Evolutionary conservation across 352 stramenopile genomes (phyloP).

Genomic region (Pythium aphanidermatum): DNA sequence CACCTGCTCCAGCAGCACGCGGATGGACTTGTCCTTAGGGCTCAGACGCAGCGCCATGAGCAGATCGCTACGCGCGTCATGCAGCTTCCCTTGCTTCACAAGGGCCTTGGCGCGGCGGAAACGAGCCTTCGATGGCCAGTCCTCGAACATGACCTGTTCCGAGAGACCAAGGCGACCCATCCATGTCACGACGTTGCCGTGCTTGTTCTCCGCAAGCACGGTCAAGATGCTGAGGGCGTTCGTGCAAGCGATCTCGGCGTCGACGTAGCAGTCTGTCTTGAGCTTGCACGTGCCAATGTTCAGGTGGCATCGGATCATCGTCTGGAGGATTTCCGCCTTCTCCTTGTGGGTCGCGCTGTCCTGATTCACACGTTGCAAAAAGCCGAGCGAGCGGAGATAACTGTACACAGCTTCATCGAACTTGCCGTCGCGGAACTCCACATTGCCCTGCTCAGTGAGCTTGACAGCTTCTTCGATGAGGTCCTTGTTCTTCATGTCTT

Average conservation of each 20-base stretch:
- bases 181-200: constrained; percentile 78
- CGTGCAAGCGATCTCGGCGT: constrained; percentile 76
- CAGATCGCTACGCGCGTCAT: constrained; percentile 72
- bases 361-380: constrained; percentile 73
- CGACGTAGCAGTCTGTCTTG: constrained; percentile 52
- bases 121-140: constrained; percentile 81
- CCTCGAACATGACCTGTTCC: constrained; percentile 76
- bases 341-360: constrained; percentile 77
- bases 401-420: constrained; percentile 66
- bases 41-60: constrained; percentile 73
- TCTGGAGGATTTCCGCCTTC: constrained; percentile 82
- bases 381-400: constrained; percentile 65
- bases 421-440: constrained; percentile 52
- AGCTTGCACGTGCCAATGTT: constrained; percentile 85
- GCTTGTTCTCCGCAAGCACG: constrained; percentile 65
- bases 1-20: constrained; percentile 64
- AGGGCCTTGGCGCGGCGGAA: constrained; percentile 78
- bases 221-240: constrained; percentile 79
- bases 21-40: constrained; percentile 78
- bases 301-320: constrained; percentile 85
- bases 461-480: constrained; percentile 58
- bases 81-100: constrained; percentile 67
- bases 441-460: constrained; percentile 63
- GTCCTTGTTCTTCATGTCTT: constrained; percentile 77
- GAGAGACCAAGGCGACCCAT: constrained; percentile 76